Evolutionary conservation across 2,329 filamentous ascomycete species (phyloP), one percentile per base, ranked within the genome.

Genomic region (Arthrobotrys sinensis): DNA sequence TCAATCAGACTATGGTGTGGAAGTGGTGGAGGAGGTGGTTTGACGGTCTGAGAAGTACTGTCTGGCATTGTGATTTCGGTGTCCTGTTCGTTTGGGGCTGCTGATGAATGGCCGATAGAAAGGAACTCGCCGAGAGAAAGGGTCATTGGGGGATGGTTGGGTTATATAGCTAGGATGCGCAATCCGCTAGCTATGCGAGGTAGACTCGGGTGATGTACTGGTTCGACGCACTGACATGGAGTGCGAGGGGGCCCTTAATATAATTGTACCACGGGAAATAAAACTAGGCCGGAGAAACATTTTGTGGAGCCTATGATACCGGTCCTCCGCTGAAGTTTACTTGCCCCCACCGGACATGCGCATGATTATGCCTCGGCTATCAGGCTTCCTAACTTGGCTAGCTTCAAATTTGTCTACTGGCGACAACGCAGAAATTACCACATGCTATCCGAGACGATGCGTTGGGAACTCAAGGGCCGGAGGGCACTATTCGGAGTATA

Each of bases 1-100:
- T 82, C 81, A 68, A 82, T 81, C 45, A 73, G 57, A 52, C 69
- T 75, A 43, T 75, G 69, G 34, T 79, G 68, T 16, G 76, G 63
- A 4, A 73, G 64, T 16, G 70, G 76, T 3, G 76, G 69, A 7
- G 76, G 76, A 24, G 76, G 68, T 4, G 76, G 63, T 21, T 79
- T 75, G 43, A 79, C 53, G 8, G 76, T 79, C 28, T 79, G 76
- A 32, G 76, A 75, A 50, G 75, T 67, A 43, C 75, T 78, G 46
- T 78, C 75, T n/a, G 75, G 75, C 75, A 78, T 78, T 53, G 28
- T 48, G 45, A 19, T n/a, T 40, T 72, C 53, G 40, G 43, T 48
- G 46, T 67, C 45, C 34, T 48, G 60, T 6, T 64, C 68, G 69
- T 50, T 72, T 14, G 63, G 63, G 28, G 52, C 75, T 55, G 75